These are phyloP conservation scores for Globisporangium okanoganense DNA, from an alignment of 352 stramenopile species.

Conservation along the genomic window DNA sequence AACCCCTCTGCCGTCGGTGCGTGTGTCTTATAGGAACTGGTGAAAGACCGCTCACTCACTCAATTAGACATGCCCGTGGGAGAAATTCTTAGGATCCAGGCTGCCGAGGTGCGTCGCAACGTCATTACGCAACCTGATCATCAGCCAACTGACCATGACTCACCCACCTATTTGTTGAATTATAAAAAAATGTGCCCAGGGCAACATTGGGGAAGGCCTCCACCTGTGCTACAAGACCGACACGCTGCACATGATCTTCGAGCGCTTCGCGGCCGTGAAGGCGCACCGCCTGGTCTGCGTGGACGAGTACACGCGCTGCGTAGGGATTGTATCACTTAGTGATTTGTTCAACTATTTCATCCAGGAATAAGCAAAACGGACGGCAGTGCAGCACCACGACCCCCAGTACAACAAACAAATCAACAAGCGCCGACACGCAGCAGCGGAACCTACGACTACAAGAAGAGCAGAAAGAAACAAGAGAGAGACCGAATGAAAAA, in stretches of 20 bases:
- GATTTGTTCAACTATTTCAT: slow-evolving; percentile 92
- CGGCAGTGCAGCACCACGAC: background rate
- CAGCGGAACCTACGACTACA: too few species aligned
- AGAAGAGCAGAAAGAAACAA: slow-evolving; percentile 1
- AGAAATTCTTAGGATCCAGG: slow-evolving; percentile 83
- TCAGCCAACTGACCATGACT: background rate
- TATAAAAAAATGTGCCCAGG: slow-evolving; percentile 24
- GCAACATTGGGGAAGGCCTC: slow-evolving; percentile 74
- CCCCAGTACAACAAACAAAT: background rate
- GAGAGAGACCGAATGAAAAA: background rate
- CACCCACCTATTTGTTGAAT: background rate
- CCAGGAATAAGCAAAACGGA: slow-evolving; percentile 37
- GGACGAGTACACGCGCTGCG: slow-evolving; percentile 79
- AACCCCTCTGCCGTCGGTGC: background rate
- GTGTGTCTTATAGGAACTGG: slow-evolving; percentile 49
- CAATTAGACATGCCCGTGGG: slow-evolving; percentile 88
- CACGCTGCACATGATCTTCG: slow-evolving; percentile 89
- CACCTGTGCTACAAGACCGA: slow-evolving; percentile 88
- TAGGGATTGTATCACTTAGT: slow-evolving; percentile 83
- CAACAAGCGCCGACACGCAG: background rate
- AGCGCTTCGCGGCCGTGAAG: slow-evolving; percentile 83
- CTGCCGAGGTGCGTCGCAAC: slow-evolving; percentile 53
- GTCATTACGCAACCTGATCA: background rate
- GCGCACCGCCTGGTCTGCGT: slow-evolving; percentile 85
- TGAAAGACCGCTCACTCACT: slow-evolving; percentile 85